Conservation (phyloP, 148 eudicot genomes). For the Vaccinium macrocarpon region DNA sequence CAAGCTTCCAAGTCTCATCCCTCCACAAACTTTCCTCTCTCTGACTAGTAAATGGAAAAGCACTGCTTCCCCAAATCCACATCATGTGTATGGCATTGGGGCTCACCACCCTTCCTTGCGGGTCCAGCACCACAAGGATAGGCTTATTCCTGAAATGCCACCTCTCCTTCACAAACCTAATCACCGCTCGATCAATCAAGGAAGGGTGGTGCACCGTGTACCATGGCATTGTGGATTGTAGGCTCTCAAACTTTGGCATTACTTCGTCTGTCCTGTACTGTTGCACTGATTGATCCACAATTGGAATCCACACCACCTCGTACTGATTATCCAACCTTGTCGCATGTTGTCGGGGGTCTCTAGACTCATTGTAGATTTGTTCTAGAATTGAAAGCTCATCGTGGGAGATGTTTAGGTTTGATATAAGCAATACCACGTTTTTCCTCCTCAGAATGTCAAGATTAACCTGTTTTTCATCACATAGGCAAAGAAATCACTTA, state of each 20-base stretch:
- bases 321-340: constrained; percentile 21
- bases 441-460: constrained; percentile 51
- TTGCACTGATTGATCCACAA: constrained; percentile 39
- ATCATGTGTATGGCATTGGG: constrained; percentile 76
- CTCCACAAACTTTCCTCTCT: constrained; percentile 58
- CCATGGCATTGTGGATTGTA: constrained; percentile 62
- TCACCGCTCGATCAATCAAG: constrained; percentile 34
- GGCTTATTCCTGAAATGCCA: constrained; percentile 61
- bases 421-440: constrained; percentile 59
- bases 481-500: neutral
- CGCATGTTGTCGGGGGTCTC: constrained; percentile 32
- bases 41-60: constrained; percentile 63
- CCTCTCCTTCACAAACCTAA: constrained; percentile 38
- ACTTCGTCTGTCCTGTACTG: constrained; percentile 39
- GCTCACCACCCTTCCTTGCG: constrained; percentile 53
- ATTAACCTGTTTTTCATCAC: constrained; percentile 29
- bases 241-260: constrained; percentile 35
- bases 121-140: constrained; percentile 60
- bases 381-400: constrained; percentile 65
- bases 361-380: constrained; percentile 55
- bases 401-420: constrained; percentile 51
- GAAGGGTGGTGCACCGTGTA: constrained; percentile 56
- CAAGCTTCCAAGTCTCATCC: constrained; percentile 61
- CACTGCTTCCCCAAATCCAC: constrained; percentile 71
- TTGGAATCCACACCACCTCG: constrained; percentile 65